Evolutionary conservation across 2,329 filamentous ascomycete genomes (phyloP).

Genomic region (Proliferodiscus dingleyae): DNA sequence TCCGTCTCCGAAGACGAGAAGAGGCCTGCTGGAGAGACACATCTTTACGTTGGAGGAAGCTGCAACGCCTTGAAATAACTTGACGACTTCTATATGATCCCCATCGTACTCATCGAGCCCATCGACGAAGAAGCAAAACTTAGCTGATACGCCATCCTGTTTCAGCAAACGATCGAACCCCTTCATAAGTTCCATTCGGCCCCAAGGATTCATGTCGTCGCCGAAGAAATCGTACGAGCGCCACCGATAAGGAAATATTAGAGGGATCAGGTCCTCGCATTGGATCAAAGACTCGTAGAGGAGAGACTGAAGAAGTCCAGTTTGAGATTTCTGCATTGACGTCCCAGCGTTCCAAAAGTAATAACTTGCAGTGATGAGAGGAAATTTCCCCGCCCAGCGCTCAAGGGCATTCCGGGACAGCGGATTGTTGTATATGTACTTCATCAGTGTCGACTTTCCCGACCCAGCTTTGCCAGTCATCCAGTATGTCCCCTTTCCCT

Average conservation of each 20-base stretch:
- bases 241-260: not conserved
- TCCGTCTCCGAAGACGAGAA: no score
- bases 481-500: conserved; percentile 7
- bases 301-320: not conserved
- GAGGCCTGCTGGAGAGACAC: no score
- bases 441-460: conserved; percentile 22
- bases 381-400: conserved; percentile 25
- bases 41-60: no score
- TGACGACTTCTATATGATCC: no score
- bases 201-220: no score
- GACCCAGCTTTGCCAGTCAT: conserved; percentile 16
- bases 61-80: no score
- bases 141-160: no score
- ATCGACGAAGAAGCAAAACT: no score
- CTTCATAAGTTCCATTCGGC: no score
- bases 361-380: conserved; percentile 33
- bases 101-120: no score
- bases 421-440: conserved; percentile 8
- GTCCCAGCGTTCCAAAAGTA: conserved; percentile 42
- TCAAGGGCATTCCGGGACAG: conserved; percentile 10
- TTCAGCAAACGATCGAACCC: no score
- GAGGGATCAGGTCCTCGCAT: not conserved
- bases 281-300: not conserved
- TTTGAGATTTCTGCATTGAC: conserved; percentile 9
- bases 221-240: no score